Evolutionary conservation across 2,329 filamentous ascomycete genomes (phyloP), one percentile per base, ranked within the genome.

Genomic region (Cryphonectria nitschkei): DNA sequence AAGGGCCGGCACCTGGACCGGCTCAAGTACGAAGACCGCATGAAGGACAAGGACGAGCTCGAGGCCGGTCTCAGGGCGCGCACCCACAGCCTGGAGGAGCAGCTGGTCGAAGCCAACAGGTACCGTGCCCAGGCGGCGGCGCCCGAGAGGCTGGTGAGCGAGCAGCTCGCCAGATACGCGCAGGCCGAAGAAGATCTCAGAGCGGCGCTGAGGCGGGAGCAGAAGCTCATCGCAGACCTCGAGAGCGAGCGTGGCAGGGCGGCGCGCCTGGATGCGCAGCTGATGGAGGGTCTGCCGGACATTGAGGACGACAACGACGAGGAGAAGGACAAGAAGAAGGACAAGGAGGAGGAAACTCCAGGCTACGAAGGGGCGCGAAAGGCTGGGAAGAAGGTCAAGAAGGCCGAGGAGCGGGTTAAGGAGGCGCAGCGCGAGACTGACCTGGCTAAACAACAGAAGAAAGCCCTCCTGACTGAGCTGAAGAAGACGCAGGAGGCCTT

Each of bases 241-340:
- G 63, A 65, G 43, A 65, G 41, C 43, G 41, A 65, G n/a, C 39
- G 63, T 2, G 16, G 7, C 29, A 50, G n/a, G 63, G 19, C 41
- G 3, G 41, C 5, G 26, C 63, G 63, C 37, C 63, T 65, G 26
- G 41, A 65, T 11, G 26, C 41, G 19, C 63, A 65, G 29, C 63
- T 65, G 39, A 65, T 65, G 63, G 63, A 50, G 41, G 41, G 63
- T 9, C 43, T 50, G 63, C 63, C 63, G n/a, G 63, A 32, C 7
- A 29, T 50, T 26, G 19, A 34, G 2, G 29, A 50, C 41, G 63
- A 65, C 14, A 22, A n/a, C 8, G 63, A 22, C 22, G 34, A 41
- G 19, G 61, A 46, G 3, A 16, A 34, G 11, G 54, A 58, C 5
- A 7, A 50, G 43, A 58, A 29, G 37, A 37, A 37, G 34, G 9